phyloP scores from a whole-genome alignment of 495 filamentous ascomycete species.

The Penicillium coffeae region DNA sequence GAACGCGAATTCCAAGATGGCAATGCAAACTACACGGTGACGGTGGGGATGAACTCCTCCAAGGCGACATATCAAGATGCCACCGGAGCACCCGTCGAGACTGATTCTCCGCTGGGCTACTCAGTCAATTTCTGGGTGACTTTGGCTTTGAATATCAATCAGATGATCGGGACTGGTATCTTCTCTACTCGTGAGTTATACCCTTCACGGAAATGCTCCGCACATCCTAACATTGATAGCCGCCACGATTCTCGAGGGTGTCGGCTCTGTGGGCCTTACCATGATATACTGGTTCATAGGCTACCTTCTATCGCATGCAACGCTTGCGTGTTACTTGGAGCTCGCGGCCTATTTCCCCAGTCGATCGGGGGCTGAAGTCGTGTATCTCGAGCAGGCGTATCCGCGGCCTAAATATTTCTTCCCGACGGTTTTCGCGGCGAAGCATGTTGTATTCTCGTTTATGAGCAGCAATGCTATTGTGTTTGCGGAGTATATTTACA shows the following conservation, averaged over 20 bases:
- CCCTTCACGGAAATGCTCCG: neutral
- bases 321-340: constrained; percentile 56
- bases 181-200: constrained; percentile 56
- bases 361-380: constrained; percentile 60
- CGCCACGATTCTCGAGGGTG: constrained; percentile 50
- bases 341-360: constrained; percentile 60
- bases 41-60: constrained; percentile 53
- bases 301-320: constrained; percentile 46
- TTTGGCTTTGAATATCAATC: constrained; percentile 58
- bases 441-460: constrained; percentile 57
- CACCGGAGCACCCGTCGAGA: constrained; percentile 59
- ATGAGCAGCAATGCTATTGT: constrained; percentile 61
- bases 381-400: constrained; percentile 64
- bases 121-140: constrained; percentile 52
- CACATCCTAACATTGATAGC: constrained; percentile 30
- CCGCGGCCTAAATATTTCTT: constrained; percentile 59
- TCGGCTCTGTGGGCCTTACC: constrained; percentile 56
- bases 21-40: constrained; percentile 46
- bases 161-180: constrained; percentile 65
- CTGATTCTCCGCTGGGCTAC: constrained; percentile 56
- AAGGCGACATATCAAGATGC: constrained; percentile 59
- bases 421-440: constrained; percentile 57
- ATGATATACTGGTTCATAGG: constrained; percentile 62
- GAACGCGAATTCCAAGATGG: constrained; percentile 25
- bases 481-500: constrained; percentile 54